Conservation (phyloP, 345 rosid species). For the Eucalyptus caleyi region DNA sequence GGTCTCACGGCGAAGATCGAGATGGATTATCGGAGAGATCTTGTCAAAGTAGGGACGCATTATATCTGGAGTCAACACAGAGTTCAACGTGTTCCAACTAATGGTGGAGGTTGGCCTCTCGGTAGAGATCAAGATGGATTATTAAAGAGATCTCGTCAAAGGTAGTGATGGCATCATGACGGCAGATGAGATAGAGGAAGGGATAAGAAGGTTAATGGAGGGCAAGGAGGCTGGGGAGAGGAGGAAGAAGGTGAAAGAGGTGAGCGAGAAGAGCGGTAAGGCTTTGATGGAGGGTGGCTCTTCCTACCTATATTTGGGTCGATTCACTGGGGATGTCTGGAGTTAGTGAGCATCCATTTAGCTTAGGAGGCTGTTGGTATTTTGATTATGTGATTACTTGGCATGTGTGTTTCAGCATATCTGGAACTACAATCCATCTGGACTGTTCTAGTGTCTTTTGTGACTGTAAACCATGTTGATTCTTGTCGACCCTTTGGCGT, state of each 20-base stretch:
- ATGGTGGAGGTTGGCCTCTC: conserved; percentile 27
- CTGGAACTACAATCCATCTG: neutral
- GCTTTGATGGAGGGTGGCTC: conserved; percentile 34
- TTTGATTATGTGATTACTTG: too few relatives aligned
- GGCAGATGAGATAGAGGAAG: conserved; percentile 16
- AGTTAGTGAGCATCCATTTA: neutral
- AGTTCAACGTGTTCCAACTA: neutral
- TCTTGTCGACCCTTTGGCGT: neutral
- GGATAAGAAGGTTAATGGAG: conserved; percentile 24
- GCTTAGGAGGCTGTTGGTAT: neutral
- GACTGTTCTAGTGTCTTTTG: neutral
- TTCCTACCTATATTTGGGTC: conserved; percentile 1
- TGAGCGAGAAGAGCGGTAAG: conserved; percentile 6
- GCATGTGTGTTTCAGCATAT: neutral
- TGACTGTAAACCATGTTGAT: neutral
- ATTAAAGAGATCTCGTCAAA: neutral
- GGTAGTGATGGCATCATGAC: neutral
- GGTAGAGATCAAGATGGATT: neutral
- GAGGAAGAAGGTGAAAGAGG: neutral
- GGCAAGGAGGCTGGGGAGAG: neutral
- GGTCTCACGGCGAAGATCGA: conserved; percentile 4
- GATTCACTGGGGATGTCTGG: conserved; percentile 9
- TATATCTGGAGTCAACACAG: too few relatives aligned
- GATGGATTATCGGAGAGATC: neutral
- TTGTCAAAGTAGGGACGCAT: too few relatives aligned